Evolutionary conservation across 1,139 yeast species (phyloP), one percentile per base, ranked within the genome.

Genomic region (Sugiyamaella novakii): DNA sequence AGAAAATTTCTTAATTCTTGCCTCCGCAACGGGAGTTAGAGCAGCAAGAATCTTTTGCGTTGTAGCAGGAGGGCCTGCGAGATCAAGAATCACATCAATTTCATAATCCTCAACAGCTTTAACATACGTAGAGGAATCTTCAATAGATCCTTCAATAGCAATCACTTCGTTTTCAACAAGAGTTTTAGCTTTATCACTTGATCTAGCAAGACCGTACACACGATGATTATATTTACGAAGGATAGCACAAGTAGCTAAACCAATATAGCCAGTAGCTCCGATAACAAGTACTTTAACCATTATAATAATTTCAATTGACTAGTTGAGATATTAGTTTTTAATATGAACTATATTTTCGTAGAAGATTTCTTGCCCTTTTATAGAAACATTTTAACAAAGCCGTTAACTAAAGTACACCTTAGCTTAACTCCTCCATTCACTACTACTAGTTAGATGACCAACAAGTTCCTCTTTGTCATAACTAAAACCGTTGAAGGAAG

Each of bases 211-310:
- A 5, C 56, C 57, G 21, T 45, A 45, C 10, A 54, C 56, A 10
- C 49, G 47, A 31, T 54, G 54, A 21, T 52, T 52, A 17, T 33
- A 8, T 10, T 18, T 18, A 10, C 55, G 33, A 14, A 54, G 49
- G 7, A 43, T 45, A 5, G 31, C 17, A 12, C 29, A 41, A 17
- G 46, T 33, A 3, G 46, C 55, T n/a, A 29, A 19, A 21, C 56
- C 58, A 40, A 53, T 49, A 25, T 48, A 53, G 4, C 56, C 58
- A 19, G 54, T 35, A n/a, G 56, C 56, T 3, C 58, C 58, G 42
- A 52, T 43, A 17, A 54, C 35, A 28, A 53, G 47, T 3, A 51
- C 49, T 38, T 48, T 52, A 15, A 42, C 46, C 46, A 42, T 42
- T 24, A 7, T 17, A 22, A 38, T 7, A 25, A n/a, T 12, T 12